Conservation (phyloP, 2,329 filamentous ascomycete genomes). For the Paecilomyces sp. region DNA sequence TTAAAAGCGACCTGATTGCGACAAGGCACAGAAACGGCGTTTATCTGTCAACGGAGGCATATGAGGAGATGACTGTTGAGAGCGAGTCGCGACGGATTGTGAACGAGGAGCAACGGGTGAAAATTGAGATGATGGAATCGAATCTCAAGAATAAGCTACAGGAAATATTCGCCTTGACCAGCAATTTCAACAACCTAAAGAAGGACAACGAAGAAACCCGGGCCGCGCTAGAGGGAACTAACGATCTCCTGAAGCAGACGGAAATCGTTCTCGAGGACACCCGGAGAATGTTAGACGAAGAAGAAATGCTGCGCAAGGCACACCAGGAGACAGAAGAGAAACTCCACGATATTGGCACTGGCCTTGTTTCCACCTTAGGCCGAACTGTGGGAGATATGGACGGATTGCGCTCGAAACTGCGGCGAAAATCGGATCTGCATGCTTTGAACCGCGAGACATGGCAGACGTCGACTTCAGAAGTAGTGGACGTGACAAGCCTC, state of each 20-base stretch:
- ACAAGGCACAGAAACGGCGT: conserved; percentile 92
- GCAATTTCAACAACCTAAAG: conserved; percentile 79
- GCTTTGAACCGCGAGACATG: conserved; percentile 70
- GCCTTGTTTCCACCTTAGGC: conserved; percentile 70
- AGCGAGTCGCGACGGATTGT: conserved; percentile 89
- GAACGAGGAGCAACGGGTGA: conserved; percentile 84
- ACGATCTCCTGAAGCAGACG: conserved; percentile 76
- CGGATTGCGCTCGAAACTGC: conserved; percentile 77
- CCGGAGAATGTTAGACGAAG: conserved; percentile 67
- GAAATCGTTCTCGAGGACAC: conserved; percentile 77
- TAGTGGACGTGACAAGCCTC: conserved; percentile 66
- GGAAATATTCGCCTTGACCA: conserved; percentile 79
- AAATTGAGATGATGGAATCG: conserved; percentile 84
- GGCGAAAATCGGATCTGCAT: conserved; percentile 77
- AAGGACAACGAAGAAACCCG: conserved; percentile 80
- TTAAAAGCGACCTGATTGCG: conserved; percentile 88
- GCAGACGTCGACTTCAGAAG: conserved; percentile 67
- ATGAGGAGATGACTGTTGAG: conserved; percentile 84
- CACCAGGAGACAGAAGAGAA: conserved; percentile 78
- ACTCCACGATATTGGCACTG: conserved; percentile 64
- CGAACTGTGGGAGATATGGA: conserved; percentile 74
- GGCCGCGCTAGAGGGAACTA: conserved; percentile 66
- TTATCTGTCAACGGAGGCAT: conserved; percentile 80
- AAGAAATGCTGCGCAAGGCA: conserved; percentile 70
- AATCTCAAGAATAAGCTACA: conserved; percentile 91